phyloP scores from a whole-genome alignment of 179 eudicot species.

The Camellia oleifera region DNA sequence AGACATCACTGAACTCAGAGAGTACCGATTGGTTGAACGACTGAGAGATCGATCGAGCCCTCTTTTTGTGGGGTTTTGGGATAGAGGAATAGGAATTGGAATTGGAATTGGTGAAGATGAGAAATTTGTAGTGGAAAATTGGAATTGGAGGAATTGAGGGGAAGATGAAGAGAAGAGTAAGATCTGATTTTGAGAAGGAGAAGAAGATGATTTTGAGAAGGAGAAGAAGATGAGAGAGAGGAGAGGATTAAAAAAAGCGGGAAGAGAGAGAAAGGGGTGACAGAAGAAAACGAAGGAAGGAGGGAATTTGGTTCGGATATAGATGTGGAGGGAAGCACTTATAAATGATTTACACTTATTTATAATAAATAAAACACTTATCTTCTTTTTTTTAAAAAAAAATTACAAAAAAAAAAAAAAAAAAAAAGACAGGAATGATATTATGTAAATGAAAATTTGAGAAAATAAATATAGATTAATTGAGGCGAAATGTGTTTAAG shows the following conservation, averaged over 20 bases:
- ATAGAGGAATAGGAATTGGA: slow-evolving; percentile 4
- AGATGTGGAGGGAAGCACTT: slow-evolving; percentile 53
- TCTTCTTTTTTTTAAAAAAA: too few species aligned
- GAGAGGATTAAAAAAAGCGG: too few species aligned
- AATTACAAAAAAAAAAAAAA: too few species aligned
- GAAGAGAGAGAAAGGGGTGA: slow-evolving; percentile 17
- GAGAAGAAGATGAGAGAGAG: slow-evolving; percentile 18
- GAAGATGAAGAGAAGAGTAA: background rate
- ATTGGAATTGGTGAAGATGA: slow-evolving; percentile 7
- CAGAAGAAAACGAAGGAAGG: slow-evolving; percentile 16
- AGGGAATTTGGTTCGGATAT: slow-evolving; percentile 60
- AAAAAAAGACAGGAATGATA: too few species aligned
- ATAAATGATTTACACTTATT: background rate
- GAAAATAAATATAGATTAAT: too few species aligned
- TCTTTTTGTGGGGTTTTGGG: background rate
- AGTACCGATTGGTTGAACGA: background rate
- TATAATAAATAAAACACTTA: too few species aligned
- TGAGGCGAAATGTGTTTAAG: too few species aligned
- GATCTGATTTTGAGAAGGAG: slow-evolving; percentile 2
- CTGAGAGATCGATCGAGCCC: slow-evolving; percentile 11
- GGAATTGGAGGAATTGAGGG: slow-evolving; percentile 11
- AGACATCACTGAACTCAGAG: slow-evolving; percentile 15
- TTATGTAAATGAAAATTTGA: too few species aligned
- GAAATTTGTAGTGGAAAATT: background rate
- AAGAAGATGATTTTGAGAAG: slow-evolving; percentile 16